phyloP scores from a whole-genome alignment of 2,329 filamentous ascomycete species.

The Hypoxylon sp. region DNA sequence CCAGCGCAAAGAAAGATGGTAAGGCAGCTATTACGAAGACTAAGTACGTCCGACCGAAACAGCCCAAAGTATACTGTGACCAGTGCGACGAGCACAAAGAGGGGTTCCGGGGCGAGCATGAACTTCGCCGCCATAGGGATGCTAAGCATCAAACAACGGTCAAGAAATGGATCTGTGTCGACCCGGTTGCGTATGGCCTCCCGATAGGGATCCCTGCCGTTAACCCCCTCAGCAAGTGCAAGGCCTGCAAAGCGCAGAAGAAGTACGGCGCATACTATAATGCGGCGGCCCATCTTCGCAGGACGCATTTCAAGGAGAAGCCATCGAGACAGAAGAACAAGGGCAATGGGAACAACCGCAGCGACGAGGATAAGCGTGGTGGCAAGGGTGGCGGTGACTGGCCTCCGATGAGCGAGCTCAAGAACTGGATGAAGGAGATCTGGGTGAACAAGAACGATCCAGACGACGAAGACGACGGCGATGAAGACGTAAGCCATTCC shows the following conservation, averaged over 20 bases:
- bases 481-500: slow-evolving; percentile 57
- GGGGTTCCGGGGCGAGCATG: slow-evolving; percentile 89
- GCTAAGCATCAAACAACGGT: slow-evolving; percentile 73
- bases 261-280: slow-evolving; percentile 95
- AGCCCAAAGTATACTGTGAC: slow-evolving; percentile 78
- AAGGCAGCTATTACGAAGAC: slow-evolving; percentile 62
- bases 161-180: slow-evolving; percentile 72
- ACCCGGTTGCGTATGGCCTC: slow-evolving; percentile 62
- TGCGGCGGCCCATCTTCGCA: slow-evolving; percentile 88
- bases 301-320: slow-evolving; percentile 86
- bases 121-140: slow-evolving; percentile 77
- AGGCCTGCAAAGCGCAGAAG: slow-evolving; percentile 83
- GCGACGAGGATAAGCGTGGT: slow-evolving; percentile 66
- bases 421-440: slow-evolving; percentile 72
- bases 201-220: slow-evolving; percentile 65
- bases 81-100: slow-evolving; percentile 80
- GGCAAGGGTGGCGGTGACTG: slow-evolving; percentile 69
- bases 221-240: slow-evolving; percentile 83
- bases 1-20: slow-evolving; percentile 56
- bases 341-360: slow-evolving; percentile 50
- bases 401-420: slow-evolving; percentile 70
- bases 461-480: slow-evolving; percentile 57
- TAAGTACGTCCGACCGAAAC: slow-evolving; percentile 73
- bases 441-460: slow-evolving; percentile 57
- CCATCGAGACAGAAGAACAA: slow-evolving; percentile 62